Conservation (phyloP, 2,329 filamentous ascomycete genomes). For the Stagonosporopsis tanaceti region DNA sequence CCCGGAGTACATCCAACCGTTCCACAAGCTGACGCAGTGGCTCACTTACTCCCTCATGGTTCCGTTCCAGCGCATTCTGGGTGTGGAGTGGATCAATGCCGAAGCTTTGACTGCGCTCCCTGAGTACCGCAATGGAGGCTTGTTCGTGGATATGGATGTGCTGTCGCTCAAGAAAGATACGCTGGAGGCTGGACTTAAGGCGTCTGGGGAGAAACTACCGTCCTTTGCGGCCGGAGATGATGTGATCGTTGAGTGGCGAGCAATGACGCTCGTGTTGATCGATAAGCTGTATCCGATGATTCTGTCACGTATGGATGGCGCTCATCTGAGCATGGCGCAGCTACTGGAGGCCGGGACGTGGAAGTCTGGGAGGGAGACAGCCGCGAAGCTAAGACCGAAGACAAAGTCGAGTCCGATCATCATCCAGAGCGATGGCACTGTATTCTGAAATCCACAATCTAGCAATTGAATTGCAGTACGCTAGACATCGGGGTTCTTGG, state of each 20-base stretch:
- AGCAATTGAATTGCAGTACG: neutral
- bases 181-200: constrained; percentile 71
- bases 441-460: constrained; percentile 22
- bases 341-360: constrained; percentile 93
- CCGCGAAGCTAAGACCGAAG: constrained; percentile 31
- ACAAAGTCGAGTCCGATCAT: constrained; percentile 43
- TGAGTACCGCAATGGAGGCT: constrained; percentile 90
- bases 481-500: neutral
- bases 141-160: constrained; percentile 86
- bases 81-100: constrained; percentile 80
- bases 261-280: constrained; percentile 74
- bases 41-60: constrained; percentile 93
- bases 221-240: constrained; percentile 75
- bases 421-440: constrained; percentile 41
- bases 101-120: constrained; percentile 89
- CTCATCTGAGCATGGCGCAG: constrained; percentile 79
- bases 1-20: constrained; percentile 84
- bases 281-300: constrained; percentile 74
- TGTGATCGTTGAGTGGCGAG: constrained; percentile 79
- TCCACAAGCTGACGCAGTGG: constrained; percentile 93
- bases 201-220: constrained; percentile 71
- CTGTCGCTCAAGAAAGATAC: constrained; percentile 75
- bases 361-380: constrained; percentile 65
- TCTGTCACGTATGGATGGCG: constrained; percentile 71
- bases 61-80: constrained; percentile 82